These are phyloP conservation scores for Puccinia novopanici DNA, from an alignment of 1,284 basidiomycete genomes.

Conservation along the genomic window DNA sequence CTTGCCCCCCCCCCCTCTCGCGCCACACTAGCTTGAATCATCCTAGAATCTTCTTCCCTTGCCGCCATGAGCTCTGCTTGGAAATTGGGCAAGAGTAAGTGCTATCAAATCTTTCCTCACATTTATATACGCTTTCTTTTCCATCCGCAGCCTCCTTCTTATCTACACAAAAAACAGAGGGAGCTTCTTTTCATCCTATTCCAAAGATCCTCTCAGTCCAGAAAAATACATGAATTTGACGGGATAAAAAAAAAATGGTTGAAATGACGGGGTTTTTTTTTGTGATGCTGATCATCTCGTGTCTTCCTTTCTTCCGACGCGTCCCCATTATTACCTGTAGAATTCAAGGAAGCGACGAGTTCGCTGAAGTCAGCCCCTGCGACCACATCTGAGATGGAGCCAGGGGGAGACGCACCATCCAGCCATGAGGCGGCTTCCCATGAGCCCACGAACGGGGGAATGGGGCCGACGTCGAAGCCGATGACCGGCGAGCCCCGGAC, in stretches of 20 bases:
- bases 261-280: neutral
- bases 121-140: too few relatives aligned
- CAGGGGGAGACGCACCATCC: neutral
- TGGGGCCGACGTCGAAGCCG: neutral
- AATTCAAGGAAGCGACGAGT: slow-evolving; percentile 29
- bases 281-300: neutral
- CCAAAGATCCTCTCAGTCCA: too few relatives aligned
- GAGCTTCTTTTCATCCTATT: too few relatives aligned
- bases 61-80: slow-evolving; percentile 27
- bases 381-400: neutral
- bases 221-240: neutral
- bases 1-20: neutral
- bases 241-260: neutral
- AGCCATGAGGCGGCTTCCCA: neutral
- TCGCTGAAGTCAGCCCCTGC: slow-evolving; percentile 6
- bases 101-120: neutral
- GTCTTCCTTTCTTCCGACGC: neutral
- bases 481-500: neutral
- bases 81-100: slow-evolving; percentile 39
- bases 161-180: too few relatives aligned
- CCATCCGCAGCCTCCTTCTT: too few relatives aligned
- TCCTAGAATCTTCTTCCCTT: neutral
- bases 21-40: neutral
- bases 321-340: neutral
- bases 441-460: neutral